Base-by-base conservation (phyloP, 139 green algal genomes). In the Chlorella sp. region DNA sequence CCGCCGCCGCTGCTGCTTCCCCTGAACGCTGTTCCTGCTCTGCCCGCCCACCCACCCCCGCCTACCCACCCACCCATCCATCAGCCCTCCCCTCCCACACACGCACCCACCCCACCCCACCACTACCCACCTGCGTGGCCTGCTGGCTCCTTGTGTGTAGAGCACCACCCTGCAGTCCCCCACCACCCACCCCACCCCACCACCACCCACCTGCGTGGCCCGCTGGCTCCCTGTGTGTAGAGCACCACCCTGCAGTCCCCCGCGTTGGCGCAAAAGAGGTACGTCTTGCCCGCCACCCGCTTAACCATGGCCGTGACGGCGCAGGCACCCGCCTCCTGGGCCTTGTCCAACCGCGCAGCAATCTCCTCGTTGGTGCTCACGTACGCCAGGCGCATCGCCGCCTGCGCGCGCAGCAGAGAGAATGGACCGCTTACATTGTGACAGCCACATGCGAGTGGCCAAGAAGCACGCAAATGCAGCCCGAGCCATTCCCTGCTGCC, bases 211-310 rank as follows among this genome's bases (percentile, higher is more conserved):
- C 55, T 27, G 17, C 55, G 17, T 10, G 55, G 20, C 22, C 55
- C 55, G 17, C 4, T 31, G 24, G 55, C 55, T 23, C 24, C 2
- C 35, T 61, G 35, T 24, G 70, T 77, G 72, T 62, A 77, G 36
- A 77, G 72, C 49, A 77, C 72, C 3, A 63, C 72, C 1, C 72
- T 34, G 63, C 72, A 77, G 63, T 77, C 72, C 24, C 72, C 72
- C 2, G 64, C 72, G 31, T 77, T 77, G 5, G 72, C 72, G 33
- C 36, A 69, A 42, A 77, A 72, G 10, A 77, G 63, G 36, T 77
- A 62, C 1, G 59, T 27, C 31, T 31, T 23, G 22, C 49, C 50
- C 51, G 5, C 20, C 35, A 76, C 71, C 26, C 35, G 35, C 35
- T 10, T 71, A 26, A 77, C 49, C 3, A 72, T 2, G 29, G 32